Evolutionary conservation across 257 asterid genomes (phyloP), one percentile per base, ranked within the genome.

Genomic region (Solanum etuberosum): DNA sequence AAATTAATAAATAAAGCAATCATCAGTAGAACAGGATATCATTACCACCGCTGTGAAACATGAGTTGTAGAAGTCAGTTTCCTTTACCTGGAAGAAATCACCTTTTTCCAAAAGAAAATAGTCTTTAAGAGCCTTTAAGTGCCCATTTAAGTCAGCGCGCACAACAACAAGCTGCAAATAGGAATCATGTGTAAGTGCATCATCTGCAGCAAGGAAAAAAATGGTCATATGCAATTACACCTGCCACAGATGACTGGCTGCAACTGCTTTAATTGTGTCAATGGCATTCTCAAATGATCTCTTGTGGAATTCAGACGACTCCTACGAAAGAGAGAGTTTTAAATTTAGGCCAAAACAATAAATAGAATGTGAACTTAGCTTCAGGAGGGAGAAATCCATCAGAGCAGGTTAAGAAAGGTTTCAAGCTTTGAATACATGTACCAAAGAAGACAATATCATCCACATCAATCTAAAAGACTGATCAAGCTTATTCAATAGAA

Each of bases 181-280:
- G 84, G 88, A 88, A 59, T 82, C 84, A 88, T 86, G 85, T 9
- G 54, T 81, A 86, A 86, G 85, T 86, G 83, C 86, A 59, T 59
- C 83, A 83, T 73, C 76, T 82, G 40, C 85, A 84, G 81, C 87
- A 88, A 83, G 85, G 72, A 29, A 85, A 87, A 73, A 71, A 65
- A 65, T 27, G 89, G 48, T 54, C 40, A 88, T 85, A 90, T 76
- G 83, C 88, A 88, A 42, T 42, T 83, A 76, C 84, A 95, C 98
- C 99, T 97, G 98, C 99, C 99, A 96, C 91, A 97, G 99, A 92
- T 93, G 98, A 92, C 94, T 94, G 25, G 99, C 99, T 73, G 99
- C 98, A 92, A 97, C 95, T n/a, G 95, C 91, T 89, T 94, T 95
- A 57, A 96, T 96, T 83, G 98, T 91, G 92, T 93, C 94, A 81